phyloP scores from a whole-genome alignment of 176 grass and related monocot genomes.

The Zea mays region DNA sequence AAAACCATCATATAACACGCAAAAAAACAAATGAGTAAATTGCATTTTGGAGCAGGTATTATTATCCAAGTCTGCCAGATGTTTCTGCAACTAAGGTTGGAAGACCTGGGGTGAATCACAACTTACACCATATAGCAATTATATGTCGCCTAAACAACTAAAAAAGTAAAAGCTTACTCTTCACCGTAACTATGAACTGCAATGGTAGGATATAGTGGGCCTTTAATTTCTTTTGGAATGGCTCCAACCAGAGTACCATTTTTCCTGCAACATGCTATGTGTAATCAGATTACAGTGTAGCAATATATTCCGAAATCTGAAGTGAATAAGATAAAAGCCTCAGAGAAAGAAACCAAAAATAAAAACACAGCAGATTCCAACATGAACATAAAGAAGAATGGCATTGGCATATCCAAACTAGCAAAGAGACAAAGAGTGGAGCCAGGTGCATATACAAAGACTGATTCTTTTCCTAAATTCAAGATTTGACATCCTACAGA shows the following conservation, averaged over 20 bases:
- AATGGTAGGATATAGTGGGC: conserved; percentile 73
- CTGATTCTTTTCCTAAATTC: conserved; percentile 18
- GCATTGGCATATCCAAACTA: conserved; percentile 9
- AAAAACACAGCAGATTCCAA: conserved; percentile 24
- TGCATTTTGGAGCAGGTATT: not conserved
- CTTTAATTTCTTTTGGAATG: conserved; percentile 75
- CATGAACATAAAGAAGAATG: conserved; percentile 20
- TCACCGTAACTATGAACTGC: conserved; percentile 93
- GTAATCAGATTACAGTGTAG: conserved; percentile 20
- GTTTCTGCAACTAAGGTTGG: conserved; percentile 23
- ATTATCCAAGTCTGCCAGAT: conserved; percentile 12
- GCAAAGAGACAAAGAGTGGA: not conserved
- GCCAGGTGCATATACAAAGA: conserved; percentile 28
- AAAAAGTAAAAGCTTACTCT: conserved; percentile 57
- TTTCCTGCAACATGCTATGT: conserved; percentile 57
- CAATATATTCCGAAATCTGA: conserved; percentile 16
- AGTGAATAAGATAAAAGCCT: conserved; percentile 8
- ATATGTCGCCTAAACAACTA: conserved; percentile 7
- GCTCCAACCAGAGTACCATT: conserved; percentile 78
- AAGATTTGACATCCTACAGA: not conserved
- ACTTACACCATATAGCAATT: conserved; percentile 22
- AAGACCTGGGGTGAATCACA: conserved; percentile 6
- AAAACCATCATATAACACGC: not conserved
- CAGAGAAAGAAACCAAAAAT: not conserved
- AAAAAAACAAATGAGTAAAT: conserved; percentile 23